Percentiles rank a stretch among this genome's conserved stretches.
Evolutionary conservation across 768 basidiomycete genomes (phyloP).

Genomic region (Gymnopilus junonius): DNA sequence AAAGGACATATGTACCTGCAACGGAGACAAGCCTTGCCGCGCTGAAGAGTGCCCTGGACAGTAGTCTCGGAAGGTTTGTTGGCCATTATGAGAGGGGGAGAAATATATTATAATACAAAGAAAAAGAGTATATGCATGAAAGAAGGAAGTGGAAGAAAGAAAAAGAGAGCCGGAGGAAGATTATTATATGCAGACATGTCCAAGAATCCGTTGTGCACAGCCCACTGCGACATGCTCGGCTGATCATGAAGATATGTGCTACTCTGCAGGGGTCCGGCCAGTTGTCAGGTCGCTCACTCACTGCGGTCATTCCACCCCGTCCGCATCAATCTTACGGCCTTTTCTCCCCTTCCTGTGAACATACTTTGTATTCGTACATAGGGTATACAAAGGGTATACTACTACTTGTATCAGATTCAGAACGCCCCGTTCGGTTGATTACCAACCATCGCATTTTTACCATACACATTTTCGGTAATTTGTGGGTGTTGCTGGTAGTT

Average conservation of each 20-base stretch:
- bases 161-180: slow-evolving; percentile 26
- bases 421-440: slow-evolving; percentile 22
- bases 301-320: slow-evolving; percentile 22
- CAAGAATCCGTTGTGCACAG: slow-evolving; percentile 19
- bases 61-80: slow-evolving; percentile 47
- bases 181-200: slow-evolving; percentile 21
- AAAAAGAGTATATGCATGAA: slow-evolving; percentile 25
- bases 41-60: slow-evolving; percentile 53
- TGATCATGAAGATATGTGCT: slow-evolving; percentile 12
- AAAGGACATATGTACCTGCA: slow-evolving; percentile 55
- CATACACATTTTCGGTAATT: slow-evolving; percentile 17
- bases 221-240: slow-evolving; percentile 26
- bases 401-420: slow-evolving; percentile 13
- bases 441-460: slow-evolving; percentile 30
- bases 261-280: slow-evolving; percentile 1
- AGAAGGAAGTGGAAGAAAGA: slow-evolving; percentile 28
- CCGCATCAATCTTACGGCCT: slow-evolving; percentile 15
- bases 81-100: slow-evolving; percentile 46
- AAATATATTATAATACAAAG: slow-evolving; percentile 37
- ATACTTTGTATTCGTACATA: background rate
- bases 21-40: slow-evolving; percentile 74
- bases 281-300: slow-evolving; percentile 23
- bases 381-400: background rate
- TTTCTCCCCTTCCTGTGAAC: slow-evolving; percentile 22
- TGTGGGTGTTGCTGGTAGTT: slow-evolving; percentile 20